Evolutionary conservation across 2,329 filamentous ascomycete genomes (phyloP), one percentile per base, ranked within the genome.

Genomic region (Tolypocladium pustulatum): DNA sequence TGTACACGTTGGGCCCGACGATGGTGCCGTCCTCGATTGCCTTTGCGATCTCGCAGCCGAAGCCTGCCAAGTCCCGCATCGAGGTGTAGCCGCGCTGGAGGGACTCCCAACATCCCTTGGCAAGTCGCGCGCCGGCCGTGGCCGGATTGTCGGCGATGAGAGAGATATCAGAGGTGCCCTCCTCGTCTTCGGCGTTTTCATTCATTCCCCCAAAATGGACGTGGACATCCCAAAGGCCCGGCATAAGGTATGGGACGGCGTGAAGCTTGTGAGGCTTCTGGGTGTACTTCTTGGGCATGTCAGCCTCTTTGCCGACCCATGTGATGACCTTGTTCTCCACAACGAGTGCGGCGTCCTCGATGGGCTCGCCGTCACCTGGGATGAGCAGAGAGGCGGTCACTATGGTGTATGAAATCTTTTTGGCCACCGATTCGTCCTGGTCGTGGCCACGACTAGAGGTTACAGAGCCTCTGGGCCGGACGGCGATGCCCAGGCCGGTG

Each of bases 221-320:
- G 64, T 81, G 79, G 61, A 72, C 76, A 59, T 82, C 79, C 78
- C 79, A 81, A 22, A 82, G 72, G 1, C 79, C 79, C 0, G 79
- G 78, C 68, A 81, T 75, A 5, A 79, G 64, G 17, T 76, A 72
- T 0, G 74, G 72, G 27, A 80, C 75, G 25, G 56, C 53, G 61
- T 63, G 63, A 64, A 54, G 58, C 40, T 63, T 64, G 59, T 71
- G 67, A 3, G 67, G 60, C 2, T 60, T 63, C 7, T 65, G 58
- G 7, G 64, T 66, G 65, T 73, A 75, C 25, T 68, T 60, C 2
- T 58, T 32, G 0, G 74, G 73, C 4, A 75, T 40, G 20, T 63
- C 56, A 40, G 63, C 56, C 27, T 66, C 59, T 1, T 65, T 22
- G 51, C 73, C 73, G 52, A 74, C 65, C 73, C 73, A 75, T 43